A percentile compares a stretch with the other conserved stretches of the same genome.
Conservation (phyloP, 2,329 filamentous ascomycete species). For the Cytospora leucostoma region DNA sequence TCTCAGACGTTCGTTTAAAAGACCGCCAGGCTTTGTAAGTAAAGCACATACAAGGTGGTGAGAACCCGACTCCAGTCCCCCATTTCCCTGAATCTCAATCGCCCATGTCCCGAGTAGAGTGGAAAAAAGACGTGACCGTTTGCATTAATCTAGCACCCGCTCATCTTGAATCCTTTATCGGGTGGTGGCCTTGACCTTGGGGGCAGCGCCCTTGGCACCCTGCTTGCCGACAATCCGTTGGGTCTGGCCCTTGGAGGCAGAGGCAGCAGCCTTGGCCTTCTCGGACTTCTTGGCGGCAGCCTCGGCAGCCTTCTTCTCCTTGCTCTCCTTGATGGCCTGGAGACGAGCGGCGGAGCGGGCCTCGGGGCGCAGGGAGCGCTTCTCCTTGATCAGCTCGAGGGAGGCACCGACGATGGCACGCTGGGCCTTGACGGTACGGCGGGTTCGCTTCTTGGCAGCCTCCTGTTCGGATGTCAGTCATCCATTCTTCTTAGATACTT, state of each 20-base stretch:
- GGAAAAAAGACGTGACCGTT: slow-evolving; percentile 19
- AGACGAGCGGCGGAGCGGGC: slow-evolving; percentile 88
- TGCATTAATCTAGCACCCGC: slow-evolving; percentile 24
- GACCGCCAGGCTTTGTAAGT: slow-evolving; percentile 24
- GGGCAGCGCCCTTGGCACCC: slow-evolving; percentile 85
- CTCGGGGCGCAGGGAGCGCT: slow-evolving; percentile 91
- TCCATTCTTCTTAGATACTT: background rate
- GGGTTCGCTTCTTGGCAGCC: slow-evolving; percentile 99
- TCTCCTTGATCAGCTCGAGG: slow-evolving; percentile 99
- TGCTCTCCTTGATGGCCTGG: slow-evolving; percentile 92
- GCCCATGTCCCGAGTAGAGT: slow-evolving; percentile 17
- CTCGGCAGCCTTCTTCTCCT: slow-evolving; percentile 93
- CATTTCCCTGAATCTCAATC: slow-evolving; percentile 27
- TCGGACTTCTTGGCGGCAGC: slow-evolving; percentile 96
- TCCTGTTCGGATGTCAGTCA: slow-evolving; percentile 68
- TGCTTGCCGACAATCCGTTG: slow-evolving; percentile 91
- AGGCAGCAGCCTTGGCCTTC: slow-evolving; percentile 90
- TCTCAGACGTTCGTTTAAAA: slow-evolving; percentile 25
- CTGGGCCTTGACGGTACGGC: slow-evolving; percentile 97
- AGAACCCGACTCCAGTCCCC: slow-evolving; percentile 30
- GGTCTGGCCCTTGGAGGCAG: slow-evolving; percentile 74
- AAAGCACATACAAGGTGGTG: slow-evolving; percentile 28
- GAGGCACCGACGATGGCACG: slow-evolving; percentile 98
- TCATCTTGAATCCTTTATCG: slow-evolving; percentile 61
- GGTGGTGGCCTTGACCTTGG: slow-evolving; percentile 83